Base-by-base conservation (phyloP, 2,329 filamentous ascomycete species). In the Chaetomiaceae sp. region DNA sequence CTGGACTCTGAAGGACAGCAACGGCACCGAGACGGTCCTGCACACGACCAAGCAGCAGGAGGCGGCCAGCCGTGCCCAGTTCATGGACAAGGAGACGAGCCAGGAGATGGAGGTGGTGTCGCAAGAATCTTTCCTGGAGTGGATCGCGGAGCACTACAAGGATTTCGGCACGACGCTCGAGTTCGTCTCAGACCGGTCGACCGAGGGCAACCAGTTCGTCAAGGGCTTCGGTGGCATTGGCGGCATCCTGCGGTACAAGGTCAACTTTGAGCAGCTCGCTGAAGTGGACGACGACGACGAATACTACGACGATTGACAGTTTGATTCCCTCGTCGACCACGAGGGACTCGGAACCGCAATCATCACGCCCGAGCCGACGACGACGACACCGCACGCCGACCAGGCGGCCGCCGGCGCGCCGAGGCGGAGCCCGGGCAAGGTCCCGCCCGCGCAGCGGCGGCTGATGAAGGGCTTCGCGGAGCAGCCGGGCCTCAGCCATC, bases 151-250 rank as follows among this genome's bases (percentile, higher is more conserved):
- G 69, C 88, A 93, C 67, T 97, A 97, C 78, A 94, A 93, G 69
- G 88, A 97, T 65, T 98, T 96, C 63, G 93, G 93, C 71, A 90
- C 93, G 43, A 85, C 83, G 26, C 81, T 98, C 35, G 93, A 98
- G 68, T 98, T 98, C 60, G 93, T 98, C 55, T 96, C 93, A 39
- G 94, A 98, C 67, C 85, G 89, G 56, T 97, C 91, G 51, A 95
- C 88, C 51, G 93, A 98, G 73, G 93, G 93, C 66, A 98, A 98
- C 73, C 93, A 98, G 75, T 98, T 98, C 71, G 93, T 98, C 63
- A 97, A 96, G 76, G 93, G 93, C 55, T 98, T 98, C 65, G 93
- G 93, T 83, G 93, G 93, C 64, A 95, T 98, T 60, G 93, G 93
- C 58, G 91, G 91, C 56, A 84, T 98, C 63, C 82, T 98, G 65